Base-by-base conservation (phyloP, 768 basidiomycete genomes). In the Kwoniella botswanensis region DNA sequence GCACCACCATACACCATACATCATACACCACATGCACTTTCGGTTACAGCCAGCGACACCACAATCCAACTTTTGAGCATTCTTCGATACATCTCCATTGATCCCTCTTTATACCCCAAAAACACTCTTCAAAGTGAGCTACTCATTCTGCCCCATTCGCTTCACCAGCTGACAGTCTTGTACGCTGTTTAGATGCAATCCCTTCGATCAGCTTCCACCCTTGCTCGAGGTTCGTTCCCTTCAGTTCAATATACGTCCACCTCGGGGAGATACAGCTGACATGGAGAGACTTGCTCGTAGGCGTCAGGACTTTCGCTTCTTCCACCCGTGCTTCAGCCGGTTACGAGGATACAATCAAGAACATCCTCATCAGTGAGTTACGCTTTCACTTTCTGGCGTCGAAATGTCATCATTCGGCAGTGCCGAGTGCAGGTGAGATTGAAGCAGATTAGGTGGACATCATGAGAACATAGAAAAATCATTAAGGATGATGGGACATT, bases 321-420 rank as follows among this genome's bases (percentile, higher is more conserved):
- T 92, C 94, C 75, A 59, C 68, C 15, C 88, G 88, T 55, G 82
- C 89, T 76, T 88, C 92, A 78, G 87, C 85, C 74, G 89, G 88
- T 79, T 98, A 98, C 84, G 93, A 91, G 65, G 91, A 92, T 82
- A 94, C 93, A 60, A 91, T 94, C 82, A 87, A 88, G 82, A 99
- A 98, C 86, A 89, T 99, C 74, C 89, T 90, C 77, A 91, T 99
- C 79, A 89, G 80, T 82, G 63, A 54, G 80, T 71, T 13, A 1
- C 29, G 22, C 12, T 64, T 7, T 21, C 24, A 13, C 22, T 46
- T 2, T 11, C 26, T 29, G 10, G 53, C 35, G 4, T 57, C 11
- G 12, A n/a, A 60, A 61, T 15, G 15, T 3, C 2, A 43, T 21
- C 42, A 22, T 61, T 46, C 59, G 59, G 59, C 41, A 61, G 2